Base-by-base conservation (phyloP, 371 early-diverging fungal genomes). In the Rhizomucor pusillus region DNA sequence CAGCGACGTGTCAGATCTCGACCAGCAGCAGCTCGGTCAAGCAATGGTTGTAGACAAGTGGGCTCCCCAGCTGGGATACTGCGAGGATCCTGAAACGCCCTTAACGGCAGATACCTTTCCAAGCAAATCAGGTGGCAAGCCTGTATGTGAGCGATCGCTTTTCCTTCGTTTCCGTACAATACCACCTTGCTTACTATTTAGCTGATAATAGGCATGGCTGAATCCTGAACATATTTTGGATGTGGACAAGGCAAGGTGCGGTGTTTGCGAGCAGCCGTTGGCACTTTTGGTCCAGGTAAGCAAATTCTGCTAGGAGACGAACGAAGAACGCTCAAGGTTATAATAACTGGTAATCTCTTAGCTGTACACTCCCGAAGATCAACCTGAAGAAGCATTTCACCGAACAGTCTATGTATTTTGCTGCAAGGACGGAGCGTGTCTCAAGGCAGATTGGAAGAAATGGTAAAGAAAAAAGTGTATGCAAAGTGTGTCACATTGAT, bases 361-460 rank as follows among this genome's bases (percentile, higher is more conserved):
- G 92, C 59, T 97, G 1, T 98, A 93, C 60, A 92, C 97, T 1
- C 95, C 97, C 14, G 95, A 97, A 57, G 94, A 96, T 62, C 73
- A 84, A 24, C 90, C 93, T 0, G 67, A 66, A 0, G 88, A 91
- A 56, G 96, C 98, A 1, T 96, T 87, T 57, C 95, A 95, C 60
- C 85, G 98, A 37, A 81, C 85, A 44, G 67, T 96, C 13, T 96
- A 95, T 61, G 82, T 97, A 3, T 97, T 92, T 60, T 84, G 90
- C 60, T 98, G 98, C 73, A 89, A 85, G 54, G 86, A 87, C 24
- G 94, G 94, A 16, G 57, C 71, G 0, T 97, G 97, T 69, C 87
- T 91, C 47, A 73, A 76, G 44, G 72, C 73, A 48, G 67, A 80
- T 18, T 83, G 85, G 77, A 71, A 57, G 29, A 73, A 80, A 46